Conservation (phyloP, 192 early-diverging fungal genomes). For the Glomus cerebriforme region DNA sequence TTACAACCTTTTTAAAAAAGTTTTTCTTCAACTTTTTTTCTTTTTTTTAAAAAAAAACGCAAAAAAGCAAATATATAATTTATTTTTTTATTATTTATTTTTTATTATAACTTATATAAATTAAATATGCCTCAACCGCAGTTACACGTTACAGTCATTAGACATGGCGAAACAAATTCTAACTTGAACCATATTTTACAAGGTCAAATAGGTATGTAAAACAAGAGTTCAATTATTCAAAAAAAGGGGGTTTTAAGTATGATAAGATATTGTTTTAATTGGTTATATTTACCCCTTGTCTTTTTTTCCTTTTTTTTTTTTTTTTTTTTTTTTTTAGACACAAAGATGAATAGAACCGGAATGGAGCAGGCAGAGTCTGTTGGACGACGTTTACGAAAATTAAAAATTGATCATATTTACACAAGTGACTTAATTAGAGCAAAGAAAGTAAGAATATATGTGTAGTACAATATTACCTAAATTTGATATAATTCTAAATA, state of each 20-base stretch:
- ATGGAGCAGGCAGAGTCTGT: constrained; percentile 27
- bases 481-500: no score
- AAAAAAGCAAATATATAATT: background rate
- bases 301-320: background rate
- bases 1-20: no score
- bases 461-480: background rate
- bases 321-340: constrained; percentile 7
- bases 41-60: background rate
- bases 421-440: constrained; percentile 27
- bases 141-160: constrained; percentile 14
- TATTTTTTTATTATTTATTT: background rate
- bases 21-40: no score
- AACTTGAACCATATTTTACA: constrained; percentile 32
- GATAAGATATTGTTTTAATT: background rate
- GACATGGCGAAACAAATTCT: constrained; percentile 24
- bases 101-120: background rate
- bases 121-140: background rate
- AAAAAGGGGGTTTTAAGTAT: background rate
- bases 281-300: background rate
- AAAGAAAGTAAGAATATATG: constrained; percentile 19
- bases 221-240: background rate
- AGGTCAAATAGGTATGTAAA: constrained; percentile 22
- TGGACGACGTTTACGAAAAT: constrained; percentile 20
- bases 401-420: constrained; percentile 30
- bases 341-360: constrained; percentile 24